A percentile compares a stretch with the other conserved stretches of the same genome.
These are phyloP conservation scores for Priceomyces fermenticarens DNA, from an alignment of 805 yeast genomes.

Conservation along the genomic window DNA sequence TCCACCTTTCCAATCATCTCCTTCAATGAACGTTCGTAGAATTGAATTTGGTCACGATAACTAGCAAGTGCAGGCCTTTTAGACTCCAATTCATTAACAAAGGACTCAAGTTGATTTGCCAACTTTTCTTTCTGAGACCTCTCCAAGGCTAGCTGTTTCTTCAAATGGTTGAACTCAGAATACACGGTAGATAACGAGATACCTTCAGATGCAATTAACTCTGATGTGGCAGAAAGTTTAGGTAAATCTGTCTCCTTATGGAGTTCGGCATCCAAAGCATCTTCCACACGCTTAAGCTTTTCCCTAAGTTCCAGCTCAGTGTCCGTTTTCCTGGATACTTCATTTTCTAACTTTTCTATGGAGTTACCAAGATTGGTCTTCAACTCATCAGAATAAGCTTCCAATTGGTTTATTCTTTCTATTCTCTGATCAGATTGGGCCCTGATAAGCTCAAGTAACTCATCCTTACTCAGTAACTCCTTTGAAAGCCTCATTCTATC, in stretches of 20 bases:
- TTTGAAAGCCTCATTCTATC: conserved; percentile 46
- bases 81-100: conserved; percentile 72
- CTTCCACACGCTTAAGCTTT: conserved; percentile 37
- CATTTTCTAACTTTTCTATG: conserved; percentile 30
- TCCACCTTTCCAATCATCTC: conserved; percentile 54
- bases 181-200: conserved; percentile 65
- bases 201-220: conserved; percentile 49
- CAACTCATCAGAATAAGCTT: conserved; percentile 41
- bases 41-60: conserved; percentile 56
- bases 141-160: conserved; percentile 66
- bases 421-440: conserved; percentile 50
- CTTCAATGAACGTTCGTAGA: conserved; percentile 53
- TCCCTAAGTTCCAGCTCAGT: conserved; percentile 33
- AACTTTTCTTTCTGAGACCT: conserved; percentile 67
- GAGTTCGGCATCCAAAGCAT: conserved; percentile 36
- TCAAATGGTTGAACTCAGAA: conserved; percentile 60
- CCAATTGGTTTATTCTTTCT: conserved; percentile 52
- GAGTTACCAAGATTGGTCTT: conserved; percentile 35
- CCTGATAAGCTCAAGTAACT: conserved; percentile 55
- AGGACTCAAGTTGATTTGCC: conserved; percentile 65
- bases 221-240: conserved; percentile 56
- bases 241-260: conserved; percentile 39
- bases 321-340: conserved; percentile 30
- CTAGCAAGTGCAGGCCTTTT: conserved; percentile 73
- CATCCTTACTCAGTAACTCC: conserved; percentile 52